phyloP scores from a whole-genome alignment of 2,329 filamentous ascomycete genomes.

The Alternaria sp. region DNA sequence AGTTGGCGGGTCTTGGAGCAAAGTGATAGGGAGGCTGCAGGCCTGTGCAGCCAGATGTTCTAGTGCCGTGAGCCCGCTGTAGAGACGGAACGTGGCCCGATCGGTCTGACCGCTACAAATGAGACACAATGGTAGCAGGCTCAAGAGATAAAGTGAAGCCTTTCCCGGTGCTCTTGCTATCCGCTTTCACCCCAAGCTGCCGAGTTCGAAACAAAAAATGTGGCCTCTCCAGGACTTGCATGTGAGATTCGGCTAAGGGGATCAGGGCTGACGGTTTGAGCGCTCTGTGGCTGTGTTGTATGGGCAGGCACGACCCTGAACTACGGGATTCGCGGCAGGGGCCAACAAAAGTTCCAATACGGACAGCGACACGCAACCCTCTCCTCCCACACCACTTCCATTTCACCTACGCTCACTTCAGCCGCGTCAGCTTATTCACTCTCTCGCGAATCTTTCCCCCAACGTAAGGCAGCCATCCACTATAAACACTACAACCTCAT shows the following conservation, averaged over 20 bases:
- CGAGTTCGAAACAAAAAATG: not conserved
- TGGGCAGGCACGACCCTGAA: conserved; percentile 18
- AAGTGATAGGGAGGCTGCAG: conserved; percentile 40
- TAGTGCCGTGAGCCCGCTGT: conserved; percentile 32
- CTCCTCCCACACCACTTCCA: conserved; percentile 6
- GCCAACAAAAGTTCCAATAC: conserved; percentile 16
- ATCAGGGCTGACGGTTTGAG: not conserved
- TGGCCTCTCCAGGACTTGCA: conserved; percentile 16
- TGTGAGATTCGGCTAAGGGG: conserved; percentile 19
- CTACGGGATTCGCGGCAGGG: conserved; percentile 28
- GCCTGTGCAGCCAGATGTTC: conserved; percentile 34
- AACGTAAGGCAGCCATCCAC: conserved; percentile 43
- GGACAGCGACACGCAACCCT: conserved; percentile 13
- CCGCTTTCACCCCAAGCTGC: conserved; percentile 1
- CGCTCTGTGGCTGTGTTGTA: conserved; percentile 18
- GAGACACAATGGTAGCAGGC: conserved; percentile 16
- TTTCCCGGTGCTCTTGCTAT: not conserved
- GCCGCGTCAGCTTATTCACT: conserved; percentile 37
- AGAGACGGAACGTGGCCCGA: conserved; percentile 39
- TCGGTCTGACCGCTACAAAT: conserved; percentile 14
- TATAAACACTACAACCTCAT: conserved; percentile 16
- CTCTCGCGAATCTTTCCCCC: conserved; percentile 19
- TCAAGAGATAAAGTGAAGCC: conserved; percentile 12
- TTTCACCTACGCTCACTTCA: conserved; percentile 16
- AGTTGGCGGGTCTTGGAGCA: conserved; percentile 28